Base-by-base conservation (phyloP, 768 basidiomycete genomes). In the Brasilioporus rufonigricans region DNA sequence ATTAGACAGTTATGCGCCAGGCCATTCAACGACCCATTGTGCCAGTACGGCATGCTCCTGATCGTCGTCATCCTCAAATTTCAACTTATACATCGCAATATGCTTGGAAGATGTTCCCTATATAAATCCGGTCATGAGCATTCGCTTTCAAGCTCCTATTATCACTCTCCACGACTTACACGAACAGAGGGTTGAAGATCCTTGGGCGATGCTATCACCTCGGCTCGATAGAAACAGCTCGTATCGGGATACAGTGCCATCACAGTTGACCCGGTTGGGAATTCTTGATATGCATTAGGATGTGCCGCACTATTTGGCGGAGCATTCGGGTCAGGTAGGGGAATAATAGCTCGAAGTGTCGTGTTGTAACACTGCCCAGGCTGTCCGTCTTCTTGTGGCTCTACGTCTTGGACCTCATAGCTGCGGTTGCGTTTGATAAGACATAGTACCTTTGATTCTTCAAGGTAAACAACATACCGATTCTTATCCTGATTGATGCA, bases 191-290 rank as follows among this genome's bases (percentile, higher is more conserved):
- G 67, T 24, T 68, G 71, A 27, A 73, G 64, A 48, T 79, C 80
- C 45, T 62, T 73, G 5, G 89, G 90, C 11, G 83, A 81, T n/a
- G 82, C 77, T 44, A 91, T 77, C 7, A 93, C 90, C 63, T 91
- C 87, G 8, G 91, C 91, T 26, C 88, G 86, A 64, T 93, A 93
- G 75, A 93, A 93, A 67, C 89, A 91, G 61, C 89, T 93, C 0
- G 91, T 93, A 65, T 93, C 91, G 0, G 91, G 91, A 70, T 92
- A 93, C n/a, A 93, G 74, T 2, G 89, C 91, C 80, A 93, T 82
- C 11, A 93, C 91, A 0, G 79, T 87, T 21, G 86, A 83, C 4
- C 89, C 85, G 0, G 80, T 72, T 23, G 80, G 73, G 66, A 91
- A 93, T 59, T 85, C 85, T 43, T 83, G 87, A 65, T 91, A 90